These are phyloP conservation scores for Cytospora leucostoma DNA, from an alignment of 2,329 filamentous ascomycete genomes.

Conservation along the genomic window DNA sequence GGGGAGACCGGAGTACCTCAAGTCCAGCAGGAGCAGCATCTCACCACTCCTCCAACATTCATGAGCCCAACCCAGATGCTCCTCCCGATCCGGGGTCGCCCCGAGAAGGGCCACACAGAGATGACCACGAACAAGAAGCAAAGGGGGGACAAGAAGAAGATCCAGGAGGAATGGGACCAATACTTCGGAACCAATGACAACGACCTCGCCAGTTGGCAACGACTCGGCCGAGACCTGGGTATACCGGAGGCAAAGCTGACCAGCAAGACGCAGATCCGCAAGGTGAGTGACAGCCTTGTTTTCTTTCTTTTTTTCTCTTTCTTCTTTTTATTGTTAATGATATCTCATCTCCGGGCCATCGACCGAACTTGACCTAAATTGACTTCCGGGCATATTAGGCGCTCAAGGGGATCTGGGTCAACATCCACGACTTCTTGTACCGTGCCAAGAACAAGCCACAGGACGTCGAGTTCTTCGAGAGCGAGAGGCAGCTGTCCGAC, in stretches of 20 bases:
- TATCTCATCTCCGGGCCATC: not conserved
- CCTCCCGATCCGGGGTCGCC: not conserved
- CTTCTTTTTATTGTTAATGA: not conserved
- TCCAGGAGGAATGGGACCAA: constrained; percentile 30
- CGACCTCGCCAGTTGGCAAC: constrained; percentile 46
- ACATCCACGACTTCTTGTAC: constrained; percentile 51
- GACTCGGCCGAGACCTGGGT: constrained; percentile 47
- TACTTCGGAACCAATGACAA: constrained; percentile 37
- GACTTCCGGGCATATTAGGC: constrained; percentile 36
- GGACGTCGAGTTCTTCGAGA: constrained; percentile 39
- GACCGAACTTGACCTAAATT: not conserved
- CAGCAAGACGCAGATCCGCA: constrained; percentile 49
- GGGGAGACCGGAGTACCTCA: not conserved
- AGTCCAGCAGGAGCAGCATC: not conserved
- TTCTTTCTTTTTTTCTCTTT: not conserved
- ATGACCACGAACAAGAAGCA: constrained; percentile 15
- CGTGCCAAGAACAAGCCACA: constrained; percentile 34
- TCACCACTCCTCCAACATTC: not conserved
- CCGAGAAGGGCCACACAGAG: constrained; percentile 4
- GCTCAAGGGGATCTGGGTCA: constrained; percentile 46
- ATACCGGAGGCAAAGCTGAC: constrained; percentile 38
- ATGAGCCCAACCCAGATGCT: not conserved
- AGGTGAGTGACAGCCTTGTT: constrained; percentile 40
- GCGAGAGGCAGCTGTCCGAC: constrained; percentile 35
- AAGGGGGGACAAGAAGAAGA: not conserved